Percentiles rank a stretch among this genome's conserved stretches.
phyloP scores from a whole-genome alignment of 129 eudicot genomes.

The Flaveria brownii region DNA sequence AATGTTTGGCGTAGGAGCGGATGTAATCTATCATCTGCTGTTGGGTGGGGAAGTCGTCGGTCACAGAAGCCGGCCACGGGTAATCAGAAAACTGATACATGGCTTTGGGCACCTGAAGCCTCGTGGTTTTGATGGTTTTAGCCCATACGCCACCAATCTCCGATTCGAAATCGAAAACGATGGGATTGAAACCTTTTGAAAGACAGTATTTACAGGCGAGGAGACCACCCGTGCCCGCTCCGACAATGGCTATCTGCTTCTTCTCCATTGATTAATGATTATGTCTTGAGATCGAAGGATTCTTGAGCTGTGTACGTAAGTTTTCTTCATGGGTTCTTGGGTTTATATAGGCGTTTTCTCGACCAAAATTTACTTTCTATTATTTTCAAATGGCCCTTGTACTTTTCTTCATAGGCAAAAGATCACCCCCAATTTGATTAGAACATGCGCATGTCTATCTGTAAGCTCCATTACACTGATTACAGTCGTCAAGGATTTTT shows the following conservation, averaged over 20 bases:
- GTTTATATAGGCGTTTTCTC: too few relatives aligned
- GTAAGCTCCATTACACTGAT: too few relatives aligned
- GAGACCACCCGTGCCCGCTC: neutral
- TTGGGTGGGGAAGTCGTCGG: conserved; percentile 6
- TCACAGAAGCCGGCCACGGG: neutral
- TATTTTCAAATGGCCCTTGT: too few relatives aligned
- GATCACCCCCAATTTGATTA: too few relatives aligned
- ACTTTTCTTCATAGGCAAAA: too few relatives aligned
- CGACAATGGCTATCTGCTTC: conserved; percentile 3
- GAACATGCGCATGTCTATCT: too few relatives aligned
- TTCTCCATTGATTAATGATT: neutral
- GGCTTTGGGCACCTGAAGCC: neutral
- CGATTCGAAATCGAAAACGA: neutral
- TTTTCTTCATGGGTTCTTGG: too few relatives aligned
- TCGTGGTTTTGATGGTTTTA: conserved; percentile 9
- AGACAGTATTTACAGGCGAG: conserved; percentile 3
- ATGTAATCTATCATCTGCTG: neutral
- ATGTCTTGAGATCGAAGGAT: neutral
- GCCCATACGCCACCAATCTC: conserved; percentile 8
- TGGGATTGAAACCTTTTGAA: conserved; percentile 2
- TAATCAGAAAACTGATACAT: neutral
- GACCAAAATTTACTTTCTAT: too few relatives aligned
- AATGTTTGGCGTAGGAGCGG: conserved; percentile 8
- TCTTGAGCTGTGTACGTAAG: too few relatives aligned
- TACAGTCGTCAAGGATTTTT: too few relatives aligned